These are phyloP conservation scores for Phellinidium pouzarii DNA, from an alignment of 1,284 basidiomycete genomes.

Conservation along the genomic window DNA sequence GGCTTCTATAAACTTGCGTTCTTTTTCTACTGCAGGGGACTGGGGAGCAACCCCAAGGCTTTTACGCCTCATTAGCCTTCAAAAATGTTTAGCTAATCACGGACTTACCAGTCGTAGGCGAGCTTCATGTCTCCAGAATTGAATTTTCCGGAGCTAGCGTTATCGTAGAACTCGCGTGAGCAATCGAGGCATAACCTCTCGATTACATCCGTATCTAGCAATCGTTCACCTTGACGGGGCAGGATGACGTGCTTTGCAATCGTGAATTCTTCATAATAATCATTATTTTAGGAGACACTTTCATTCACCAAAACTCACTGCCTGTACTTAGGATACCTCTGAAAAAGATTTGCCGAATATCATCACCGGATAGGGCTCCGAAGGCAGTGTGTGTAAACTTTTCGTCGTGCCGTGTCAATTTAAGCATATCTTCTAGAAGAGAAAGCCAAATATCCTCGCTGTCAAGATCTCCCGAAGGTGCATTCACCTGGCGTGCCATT, in stretches of 20 bases:
- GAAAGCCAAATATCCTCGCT: constrained; percentile 76
- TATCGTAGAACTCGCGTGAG: constrained; percentile 89
- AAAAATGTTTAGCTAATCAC: neutral
- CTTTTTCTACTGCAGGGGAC: constrained; percentile 56
- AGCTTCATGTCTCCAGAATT: constrained; percentile 91
- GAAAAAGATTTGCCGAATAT: constrained; percentile 76
- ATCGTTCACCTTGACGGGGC: constrained; percentile 44
- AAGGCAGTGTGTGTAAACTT: constrained; percentile 66
- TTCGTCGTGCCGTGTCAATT: constrained; percentile 64
- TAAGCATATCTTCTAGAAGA: constrained; percentile 84
- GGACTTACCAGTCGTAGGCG: constrained; percentile 83
- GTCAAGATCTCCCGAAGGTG: constrained; percentile 45
- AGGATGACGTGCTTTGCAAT: constrained; percentile 66
- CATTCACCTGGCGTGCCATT: constrained; percentile 72
- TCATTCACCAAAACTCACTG: constrained; percentile 53
- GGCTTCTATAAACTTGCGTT: constrained; percentile 92
- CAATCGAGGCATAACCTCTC: constrained; percentile 77
- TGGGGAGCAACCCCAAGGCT: constrained; percentile 71
- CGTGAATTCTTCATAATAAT: constrained; percentile 56
- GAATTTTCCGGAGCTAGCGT: constrained; percentile 85
- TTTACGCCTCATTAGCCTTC: constrained; percentile 4
- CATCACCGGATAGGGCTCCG: constrained; percentile 62
- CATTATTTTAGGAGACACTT: neutral
- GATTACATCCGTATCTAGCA: constrained; percentile 44
- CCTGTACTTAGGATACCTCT: constrained; percentile 78